phyloP scores from a whole-genome alignment of 805 yeast genomes.

The Metschnikowia baotianmanensis region DNA sequence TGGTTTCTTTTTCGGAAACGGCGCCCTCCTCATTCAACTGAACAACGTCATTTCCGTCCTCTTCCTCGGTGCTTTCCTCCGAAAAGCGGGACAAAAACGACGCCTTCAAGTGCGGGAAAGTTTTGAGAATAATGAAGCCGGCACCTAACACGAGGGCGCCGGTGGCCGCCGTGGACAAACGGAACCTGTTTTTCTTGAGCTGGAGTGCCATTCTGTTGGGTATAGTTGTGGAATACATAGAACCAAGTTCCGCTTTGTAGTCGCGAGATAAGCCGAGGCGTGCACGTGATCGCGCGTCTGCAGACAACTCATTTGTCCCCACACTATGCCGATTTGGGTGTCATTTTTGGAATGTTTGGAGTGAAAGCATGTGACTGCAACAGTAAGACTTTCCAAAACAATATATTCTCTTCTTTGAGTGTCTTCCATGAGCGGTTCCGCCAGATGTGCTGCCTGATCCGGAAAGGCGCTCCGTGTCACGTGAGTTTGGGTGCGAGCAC shows the following conservation, averaged over 20 bases:
- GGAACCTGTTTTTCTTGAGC: slow-evolving; percentile 19
- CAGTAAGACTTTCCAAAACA: too few species aligned
- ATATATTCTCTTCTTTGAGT: too few species aligned
- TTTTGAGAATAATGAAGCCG: slow-evolving; percentile 40
- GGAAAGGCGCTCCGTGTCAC: too few species aligned
- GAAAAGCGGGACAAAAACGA: slow-evolving; percentile 22
- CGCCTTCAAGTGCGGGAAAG: slow-evolving; percentile 49
- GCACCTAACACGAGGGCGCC: slow-evolving; percentile 45
- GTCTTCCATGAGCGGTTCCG: too few species aligned
- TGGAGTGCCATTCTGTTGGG: slow-evolving; percentile 23
- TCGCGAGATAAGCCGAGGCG: slow-evolving; percentile 5
- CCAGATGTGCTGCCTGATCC: too few species aligned
- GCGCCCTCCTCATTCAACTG: slow-evolving; percentile 5
- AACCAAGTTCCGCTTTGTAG: background rate
- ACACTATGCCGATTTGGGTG: too few species aligned
- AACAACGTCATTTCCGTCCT: slow-evolving; percentile 11
- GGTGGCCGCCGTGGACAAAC: slow-evolving; percentile 29
- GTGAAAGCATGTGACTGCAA: too few species aligned
- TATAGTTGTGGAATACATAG: background rate
- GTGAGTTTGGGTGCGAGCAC: too few species aligned
- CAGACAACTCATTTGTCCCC: too few species aligned
- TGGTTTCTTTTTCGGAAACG: slow-evolving; percentile 1
- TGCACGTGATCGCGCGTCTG: too few species aligned
- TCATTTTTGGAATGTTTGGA: too few species aligned
- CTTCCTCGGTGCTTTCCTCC: slow-evolving; percentile 10